Percentiles rank a stretch among this genome's conserved stretches.
These are phyloP conservation scores for Paecilomyces sp. DNA, from an alignment of 2,329 filamentous ascomycete species.

Conservation along the genomic window DNA sequence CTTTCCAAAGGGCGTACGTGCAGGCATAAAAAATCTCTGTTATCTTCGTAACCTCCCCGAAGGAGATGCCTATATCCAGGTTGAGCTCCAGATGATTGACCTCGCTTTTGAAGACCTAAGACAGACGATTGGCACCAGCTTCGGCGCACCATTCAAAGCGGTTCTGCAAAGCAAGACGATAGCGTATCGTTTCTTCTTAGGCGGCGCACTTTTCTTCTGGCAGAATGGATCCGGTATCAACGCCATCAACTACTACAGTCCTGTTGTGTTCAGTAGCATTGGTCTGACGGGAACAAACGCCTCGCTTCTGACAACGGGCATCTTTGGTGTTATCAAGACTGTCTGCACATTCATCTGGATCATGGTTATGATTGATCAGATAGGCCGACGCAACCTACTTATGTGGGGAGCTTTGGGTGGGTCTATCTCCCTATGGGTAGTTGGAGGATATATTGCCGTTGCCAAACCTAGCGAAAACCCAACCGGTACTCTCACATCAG, in stretches of 20 bases:
- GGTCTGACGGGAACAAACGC: conserved; percentile 55
- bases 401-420: conserved; percentile 58
- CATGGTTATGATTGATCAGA: conserved; percentile 59
- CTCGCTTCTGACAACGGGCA: conserved; percentile 60
- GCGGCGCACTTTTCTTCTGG: conserved; percentile 68
- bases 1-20: conserved; percentile 52
- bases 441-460: conserved; percentile 31
- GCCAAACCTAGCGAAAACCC: conserved; percentile 9
- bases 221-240: conserved; percentile 74
- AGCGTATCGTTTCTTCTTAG: conserved; percentile 67
- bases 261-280: conserved; percentile 61
- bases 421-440: conserved; percentile 36
- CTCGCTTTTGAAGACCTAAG: conserved; percentile 26
- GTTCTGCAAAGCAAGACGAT: conserved; percentile 49
- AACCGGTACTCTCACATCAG: conserved; percentile 10
- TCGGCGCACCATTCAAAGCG: conserved; percentile 64
- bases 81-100: too few species aligned
- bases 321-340: conserved; percentile 73
- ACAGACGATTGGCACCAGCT: conserved; percentile 63
- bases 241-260: conserved; percentile 71
- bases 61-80: too few species aligned
- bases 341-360: conserved; percentile 62
- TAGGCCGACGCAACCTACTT: conserved; percentile 57
- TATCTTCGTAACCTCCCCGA: too few species aligned
- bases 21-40: too few species aligned